These are phyloP conservation scores for Grosmannia serpens DNA, from an alignment of 2,329 filamentous ascomycete species.

Conservation along the genomic window DNA sequence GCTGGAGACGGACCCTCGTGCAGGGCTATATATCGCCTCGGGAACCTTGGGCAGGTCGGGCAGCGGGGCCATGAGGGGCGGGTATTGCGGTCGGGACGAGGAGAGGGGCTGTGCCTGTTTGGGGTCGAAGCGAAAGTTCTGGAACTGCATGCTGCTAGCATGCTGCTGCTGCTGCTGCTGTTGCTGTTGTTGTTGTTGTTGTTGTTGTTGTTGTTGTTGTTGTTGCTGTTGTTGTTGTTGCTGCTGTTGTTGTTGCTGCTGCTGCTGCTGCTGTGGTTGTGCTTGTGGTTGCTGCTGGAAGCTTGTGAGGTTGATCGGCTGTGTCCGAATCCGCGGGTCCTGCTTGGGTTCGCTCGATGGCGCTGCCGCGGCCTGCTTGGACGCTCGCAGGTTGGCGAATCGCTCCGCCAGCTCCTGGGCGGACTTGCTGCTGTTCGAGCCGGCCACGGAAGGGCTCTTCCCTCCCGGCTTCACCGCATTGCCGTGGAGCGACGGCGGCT, in stretches of 20 bases:
- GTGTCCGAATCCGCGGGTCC: constrained; percentile 41
- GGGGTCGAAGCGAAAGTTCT: background rate
- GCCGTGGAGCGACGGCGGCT: constrained; percentile 55
- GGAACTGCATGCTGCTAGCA: constrained; percentile 1
- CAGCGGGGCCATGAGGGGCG: constrained; percentile 16
- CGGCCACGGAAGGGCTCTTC: background rate
- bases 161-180: too few relatives aligned
- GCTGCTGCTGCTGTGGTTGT: constrained; percentile 1
- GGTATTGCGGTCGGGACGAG: background rate
- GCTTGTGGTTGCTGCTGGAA: background rate
- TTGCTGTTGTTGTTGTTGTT: too few relatives aligned
- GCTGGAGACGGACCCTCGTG: constrained; percentile 55
- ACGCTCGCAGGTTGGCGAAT: constrained; percentile 44
- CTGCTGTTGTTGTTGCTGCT: background rate
- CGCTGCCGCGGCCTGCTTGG: constrained; percentile 11
- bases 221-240: too few relatives aligned
- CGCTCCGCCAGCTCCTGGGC: constrained; percentile 41
- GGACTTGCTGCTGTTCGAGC: constrained; percentile 19
- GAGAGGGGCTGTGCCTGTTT: background rate
- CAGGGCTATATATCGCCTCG: constrained; percentile 69
- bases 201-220: too few relatives aligned
- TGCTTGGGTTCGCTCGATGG: constrained; percentile 18
- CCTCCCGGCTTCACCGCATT: constrained; percentile 35
- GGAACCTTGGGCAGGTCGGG: constrained; percentile 57
- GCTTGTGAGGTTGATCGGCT: constrained; percentile 31